Evolutionary conservation across 768 basidiomycete species (phyloP), one percentile per base, ranked within the genome.

Genomic region (Sarcomyxa edulis): DNA sequence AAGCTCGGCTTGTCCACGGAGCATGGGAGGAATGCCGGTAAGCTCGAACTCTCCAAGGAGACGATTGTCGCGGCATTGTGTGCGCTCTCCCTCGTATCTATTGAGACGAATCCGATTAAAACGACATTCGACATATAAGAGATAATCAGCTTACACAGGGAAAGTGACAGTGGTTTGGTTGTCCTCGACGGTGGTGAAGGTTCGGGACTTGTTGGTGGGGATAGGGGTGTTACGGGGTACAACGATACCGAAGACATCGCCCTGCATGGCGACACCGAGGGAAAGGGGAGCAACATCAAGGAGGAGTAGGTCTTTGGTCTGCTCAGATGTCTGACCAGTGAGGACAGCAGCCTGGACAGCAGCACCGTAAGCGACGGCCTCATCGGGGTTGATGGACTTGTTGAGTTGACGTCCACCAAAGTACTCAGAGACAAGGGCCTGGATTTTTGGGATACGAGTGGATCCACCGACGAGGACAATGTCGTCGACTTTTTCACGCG

Each of bases 111-210:
- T 41, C 37, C 32, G 32, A 46, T 18, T 44, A 54, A 16, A 35
- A 19, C n/a, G 11, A 8, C 31, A 24, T n/a, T 14, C 1, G 14
- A 24, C 35, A 37, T 14, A 26, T 30, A 9, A 24, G 11, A 16
- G 8, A 32, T 24, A 47, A 27, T 23, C 11, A 8, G 58, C 79
- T 56, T 69, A 84, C 80, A 99, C 96, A 53, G 96, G 96, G 91
- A 98, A 99, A 49, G 95, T 97, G 70, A 99, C 96, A 45, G 90
- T 95, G 46, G 96, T 99, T 71, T 98, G 96, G 77, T 98, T 99
- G 76, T 99, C 96, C 79, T 99, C 96, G 48, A 99, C 96, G 39
- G 96, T 99, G 52, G 96, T 99, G 78, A 99, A 99, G 35, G 88
- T 89, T 59, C 96, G 78, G 26, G 92, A 94, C 73, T 98, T 99